Conservation (phyloP, 805 yeast species). For the Huiozyma naganishii region DNA sequence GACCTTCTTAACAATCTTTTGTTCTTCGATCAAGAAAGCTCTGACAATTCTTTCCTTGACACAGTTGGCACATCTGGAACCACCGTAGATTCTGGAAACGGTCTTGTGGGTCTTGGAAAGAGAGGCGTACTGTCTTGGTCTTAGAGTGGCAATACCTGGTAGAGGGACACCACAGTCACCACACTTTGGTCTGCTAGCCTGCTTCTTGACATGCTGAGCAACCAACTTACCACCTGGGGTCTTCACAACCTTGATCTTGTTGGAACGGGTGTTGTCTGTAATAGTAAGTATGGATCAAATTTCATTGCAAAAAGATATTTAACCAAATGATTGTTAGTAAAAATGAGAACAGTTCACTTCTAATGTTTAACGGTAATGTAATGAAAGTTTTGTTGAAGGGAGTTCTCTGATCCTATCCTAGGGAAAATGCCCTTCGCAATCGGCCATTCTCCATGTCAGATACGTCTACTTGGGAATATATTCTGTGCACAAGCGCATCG, state of each 20-base stretch:
- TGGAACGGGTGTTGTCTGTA: constrained; percentile 96
- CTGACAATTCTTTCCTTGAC: constrained; percentile 98
- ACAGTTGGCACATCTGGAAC: constrained; percentile 94
- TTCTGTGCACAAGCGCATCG: too few relatives aligned
- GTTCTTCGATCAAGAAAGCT: constrained; percentile 99
- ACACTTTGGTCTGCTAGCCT: constrained; percentile 77
- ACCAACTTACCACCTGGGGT: constrained; percentile 99
- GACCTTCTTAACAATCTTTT: constrained; percentile 98
- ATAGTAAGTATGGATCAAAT: constrained; percentile 1
- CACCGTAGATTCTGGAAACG: constrained; percentile 99
- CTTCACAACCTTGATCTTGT: constrained; percentile 98
- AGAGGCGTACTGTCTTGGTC: constrained; percentile 96
- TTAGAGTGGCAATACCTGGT: constrained; percentile 83
- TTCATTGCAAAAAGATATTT: background rate
- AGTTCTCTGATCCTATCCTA: too few relatives aligned
- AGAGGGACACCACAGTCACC: constrained; percentile 78
- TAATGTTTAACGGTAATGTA: background rate
- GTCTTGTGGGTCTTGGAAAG: constrained; percentile 94
- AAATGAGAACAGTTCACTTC: background rate
- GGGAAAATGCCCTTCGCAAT: too few relatives aligned
- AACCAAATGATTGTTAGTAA: background rate
- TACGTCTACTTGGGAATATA: too few relatives aligned
- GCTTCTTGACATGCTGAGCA: constrained; percentile 94
- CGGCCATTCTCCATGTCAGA: too few relatives aligned
- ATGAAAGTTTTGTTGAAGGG: too few relatives aligned